Evolutionary conservation across 495 filamentous ascomycete genomes (phyloP), one percentile per base, ranked within the genome.

Genomic region (Hypoxylon perforatum): DNA sequence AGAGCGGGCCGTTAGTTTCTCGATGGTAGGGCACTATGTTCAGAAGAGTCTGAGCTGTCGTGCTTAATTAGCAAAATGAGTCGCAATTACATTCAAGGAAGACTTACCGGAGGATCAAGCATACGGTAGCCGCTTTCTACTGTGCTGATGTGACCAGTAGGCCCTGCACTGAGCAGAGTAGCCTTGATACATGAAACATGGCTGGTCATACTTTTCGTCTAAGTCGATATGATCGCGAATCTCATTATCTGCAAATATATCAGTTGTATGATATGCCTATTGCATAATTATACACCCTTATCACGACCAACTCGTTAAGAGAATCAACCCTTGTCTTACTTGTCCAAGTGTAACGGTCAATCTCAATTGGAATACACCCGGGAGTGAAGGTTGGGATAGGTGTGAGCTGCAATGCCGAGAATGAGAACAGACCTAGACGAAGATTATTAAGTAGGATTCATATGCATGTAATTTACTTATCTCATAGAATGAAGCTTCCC

Each of bases 31-130:
- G 35, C 35, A 4, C 35, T 38, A 38, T 38, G 35, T 38, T 38
- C 35, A 3, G 30, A 35, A 35, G 30, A 35, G 35, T n/a, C 35
- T 38, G 14, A 38, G 35, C 35, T 38, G 35, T 38, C 35, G 35
- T 38, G 35, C 35, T 38, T 38, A 38, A 38, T 38, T 38, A 38
- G 35, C 35, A 38, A 38, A 38, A 38, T 38, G 35, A 38, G 35
- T 38, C 35, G 35, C 35, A 38, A n/a, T 38, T 38, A 11, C 35
- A 38, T 38, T 38, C 35, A 38, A 38, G 14, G 35, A 7, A 38
- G 35, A 38, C 35, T 12, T 38, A 38, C 35, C 35, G 14, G 35
- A 38, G 14, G 35, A 38, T 38, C 35, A 38, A 38, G 35, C 35
- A 38, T 38, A 38, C 2, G 35, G 35, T 38, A 38, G 35, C 35